These are phyloP conservation scores for Neopestalotiopsis sp. DNA, from an alignment of 2,329 filamentous ascomycete genomes.

Conservation along the genomic window DNA sequence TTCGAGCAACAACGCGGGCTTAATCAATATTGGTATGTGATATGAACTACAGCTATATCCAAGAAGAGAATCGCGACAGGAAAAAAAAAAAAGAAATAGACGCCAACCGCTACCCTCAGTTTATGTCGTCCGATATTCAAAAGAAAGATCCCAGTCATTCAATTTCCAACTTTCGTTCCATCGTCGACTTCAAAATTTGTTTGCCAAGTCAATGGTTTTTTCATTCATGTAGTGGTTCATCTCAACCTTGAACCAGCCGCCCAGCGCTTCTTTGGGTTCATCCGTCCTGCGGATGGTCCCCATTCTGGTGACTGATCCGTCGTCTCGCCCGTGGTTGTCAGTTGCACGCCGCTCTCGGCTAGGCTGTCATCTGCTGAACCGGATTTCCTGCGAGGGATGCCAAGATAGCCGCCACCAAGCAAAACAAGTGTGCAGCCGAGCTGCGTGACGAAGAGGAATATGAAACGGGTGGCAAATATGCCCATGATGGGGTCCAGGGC, in stretches of 20 bases:
- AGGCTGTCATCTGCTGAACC: background rate
- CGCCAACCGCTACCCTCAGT: no score
- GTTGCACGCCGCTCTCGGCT: background rate
- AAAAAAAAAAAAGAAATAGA: no score
- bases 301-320: background rate
- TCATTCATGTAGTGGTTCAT: background rate
- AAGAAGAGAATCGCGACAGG: no score
- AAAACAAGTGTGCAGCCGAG: background rate
- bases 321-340: background rate
- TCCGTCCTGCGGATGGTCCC: background rate
- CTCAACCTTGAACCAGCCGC: background rate
- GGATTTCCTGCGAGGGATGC: background rate
- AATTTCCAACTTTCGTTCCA: background rate
- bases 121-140: no score
- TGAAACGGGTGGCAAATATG: constrained; percentile 7
- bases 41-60: no score
- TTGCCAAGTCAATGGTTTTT: background rate
- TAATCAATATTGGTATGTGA: no score
- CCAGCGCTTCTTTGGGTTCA: background rate
- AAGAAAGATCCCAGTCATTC: background rate
- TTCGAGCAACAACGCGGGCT: no score
- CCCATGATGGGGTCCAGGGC: constrained; percentile 11
- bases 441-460: constrained; percentile 8
- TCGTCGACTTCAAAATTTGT: no score
- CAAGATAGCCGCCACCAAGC: constrained; percentile 5